phyloP scores from a whole-genome alignment of 495 filamentous ascomycete species.

The Penicillium macrosclerotiorum region DNA sequence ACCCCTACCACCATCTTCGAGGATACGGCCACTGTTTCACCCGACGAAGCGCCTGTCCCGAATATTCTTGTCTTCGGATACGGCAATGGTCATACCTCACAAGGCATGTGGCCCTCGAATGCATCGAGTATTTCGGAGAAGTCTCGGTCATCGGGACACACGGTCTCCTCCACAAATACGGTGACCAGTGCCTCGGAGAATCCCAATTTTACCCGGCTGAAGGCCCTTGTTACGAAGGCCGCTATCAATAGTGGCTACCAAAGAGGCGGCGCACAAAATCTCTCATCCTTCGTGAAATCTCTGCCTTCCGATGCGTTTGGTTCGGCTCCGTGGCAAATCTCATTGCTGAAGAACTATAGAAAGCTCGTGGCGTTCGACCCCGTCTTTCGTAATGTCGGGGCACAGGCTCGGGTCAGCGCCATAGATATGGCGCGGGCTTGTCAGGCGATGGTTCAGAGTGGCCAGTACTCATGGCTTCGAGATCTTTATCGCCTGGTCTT shows the following conservation, averaged over 20 bases:
- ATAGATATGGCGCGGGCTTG: conserved; percentile 74
- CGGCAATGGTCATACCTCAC: conserved; percentile 21
- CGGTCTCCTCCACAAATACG: conserved; percentile 69
- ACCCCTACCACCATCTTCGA: conserved; percentile 93
- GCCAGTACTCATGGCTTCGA: conserved; percentile 68
- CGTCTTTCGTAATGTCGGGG: conserved; percentile 56
- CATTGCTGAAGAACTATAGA: conserved; percentile 73
- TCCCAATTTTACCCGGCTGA: conserved; percentile 68
- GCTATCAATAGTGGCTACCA: conserved; percentile 76
- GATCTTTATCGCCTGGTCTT: conserved; percentile 85
- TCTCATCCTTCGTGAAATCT: conserved; percentile 72
- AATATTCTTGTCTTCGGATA: conserved; percentile 86
- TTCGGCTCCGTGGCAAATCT: conserved; percentile 61
- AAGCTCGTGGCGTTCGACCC: conserved; percentile 69
- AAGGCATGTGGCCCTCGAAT: conserved; percentile 69
- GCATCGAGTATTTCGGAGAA: conserved; percentile 70
- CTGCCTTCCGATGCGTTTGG: conserved; percentile 78
- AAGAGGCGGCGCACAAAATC: conserved; percentile 38
- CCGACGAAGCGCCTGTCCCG: conserved; percentile 71
- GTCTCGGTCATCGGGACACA: conserved; percentile 66
- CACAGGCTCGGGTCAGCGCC: conserved; percentile 59
- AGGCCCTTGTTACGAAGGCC: conserved; percentile 74
- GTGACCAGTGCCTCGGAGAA: conserved; percentile 67
- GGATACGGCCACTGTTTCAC: conserved; percentile 72
- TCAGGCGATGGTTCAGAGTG: conserved; percentile 64